Evolutionary conservation across 176 grass and related monocot species (phyloP).

Genomic region (Cenchrus americanus): DNA sequence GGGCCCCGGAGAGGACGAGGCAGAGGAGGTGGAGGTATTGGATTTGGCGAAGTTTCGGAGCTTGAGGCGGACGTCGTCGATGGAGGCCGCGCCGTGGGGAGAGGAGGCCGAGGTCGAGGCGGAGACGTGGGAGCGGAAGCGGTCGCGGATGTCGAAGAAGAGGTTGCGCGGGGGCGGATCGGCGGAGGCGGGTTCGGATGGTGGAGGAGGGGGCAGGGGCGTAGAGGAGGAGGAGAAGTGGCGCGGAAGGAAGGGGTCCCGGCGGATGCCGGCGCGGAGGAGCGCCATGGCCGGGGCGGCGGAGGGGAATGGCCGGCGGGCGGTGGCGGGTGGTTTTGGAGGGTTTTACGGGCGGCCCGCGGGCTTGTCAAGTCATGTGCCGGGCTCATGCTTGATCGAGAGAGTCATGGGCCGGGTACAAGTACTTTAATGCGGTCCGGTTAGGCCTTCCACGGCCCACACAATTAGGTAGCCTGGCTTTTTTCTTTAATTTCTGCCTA

Average conservation of each 20-base stretch:
- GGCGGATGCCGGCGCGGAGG: background rate
- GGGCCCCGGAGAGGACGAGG: background rate
- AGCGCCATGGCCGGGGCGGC: constrained; percentile 38
- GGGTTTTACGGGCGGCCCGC: too few relatives aligned
- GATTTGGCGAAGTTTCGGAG: background rate
- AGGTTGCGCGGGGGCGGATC: background rate
- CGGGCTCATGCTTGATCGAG: too few relatives aligned
- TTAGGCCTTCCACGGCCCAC: constrained; percentile 1
- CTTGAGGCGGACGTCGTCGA: background rate
- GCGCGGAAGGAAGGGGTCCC: background rate
- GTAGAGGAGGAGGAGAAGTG: background rate
- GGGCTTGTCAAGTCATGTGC: background rate
- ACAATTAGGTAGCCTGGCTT: background rate
- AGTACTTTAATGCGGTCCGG: background rate
- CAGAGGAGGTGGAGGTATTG: background rate
- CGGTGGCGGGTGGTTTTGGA: background rate
- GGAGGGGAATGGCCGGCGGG: background rate
- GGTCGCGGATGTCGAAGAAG: background rate
- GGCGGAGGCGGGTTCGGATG: background rate
- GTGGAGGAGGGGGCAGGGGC: background rate
- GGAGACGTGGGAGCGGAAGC: background rate
- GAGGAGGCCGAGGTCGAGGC: background rate
- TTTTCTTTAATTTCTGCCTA: background rate
- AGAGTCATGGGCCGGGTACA: too few relatives aligned
- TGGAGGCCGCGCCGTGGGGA: background rate